A percentile compares a stretch with the other conserved stretches of the same genome.
Evolutionary conservation across 2,329 filamentous ascomycete species (phyloP).

Genomic region (Paecilomyces variotii): DNA sequence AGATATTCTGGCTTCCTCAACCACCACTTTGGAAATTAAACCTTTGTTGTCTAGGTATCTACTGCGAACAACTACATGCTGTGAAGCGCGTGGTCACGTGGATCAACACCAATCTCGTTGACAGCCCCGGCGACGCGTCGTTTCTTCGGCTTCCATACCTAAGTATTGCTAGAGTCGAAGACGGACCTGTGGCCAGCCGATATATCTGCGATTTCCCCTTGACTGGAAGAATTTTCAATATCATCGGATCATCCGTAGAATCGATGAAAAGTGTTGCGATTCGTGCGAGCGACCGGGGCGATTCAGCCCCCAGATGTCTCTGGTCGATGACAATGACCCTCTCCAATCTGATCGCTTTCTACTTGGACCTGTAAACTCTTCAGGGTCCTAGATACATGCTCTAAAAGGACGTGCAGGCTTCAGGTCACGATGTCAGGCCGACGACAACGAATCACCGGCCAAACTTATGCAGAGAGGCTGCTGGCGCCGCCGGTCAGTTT

Average conservation of each 20-base stretch:
- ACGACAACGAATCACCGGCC: conserved; percentile 10
- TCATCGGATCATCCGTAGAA: not conserved
- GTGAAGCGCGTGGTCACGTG: not conserved
- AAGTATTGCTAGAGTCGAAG: not conserved
- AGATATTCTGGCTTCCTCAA: too few species aligned
- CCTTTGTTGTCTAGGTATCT: too few species aligned
- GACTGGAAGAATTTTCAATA: not conserved
- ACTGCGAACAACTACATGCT: too few species aligned
- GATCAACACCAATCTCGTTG: not conserved
- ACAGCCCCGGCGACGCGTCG: not conserved
- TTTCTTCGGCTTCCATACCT: not conserved
- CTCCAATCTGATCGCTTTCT: not conserved
- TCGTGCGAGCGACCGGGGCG: not conserved
- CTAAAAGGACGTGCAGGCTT: conserved; percentile 14
- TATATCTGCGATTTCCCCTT: not conserved
- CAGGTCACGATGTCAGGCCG: conserved; percentile 1
- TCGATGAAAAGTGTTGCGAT: not conserved
- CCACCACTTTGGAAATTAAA: too few species aligned
- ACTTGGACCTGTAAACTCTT: not conserved
- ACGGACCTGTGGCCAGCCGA: not conserved
- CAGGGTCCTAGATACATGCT: conserved; percentile 21
- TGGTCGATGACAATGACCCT: not conserved
- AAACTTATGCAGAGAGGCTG: conserved; percentile 9
- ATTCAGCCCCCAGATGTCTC: not conserved
- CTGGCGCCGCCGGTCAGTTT: conserved; percentile 5